A percentile compares a stretch with the other conserved stretches of the same genome.
phyloP scores from a whole-genome alignment of 441 rosid genomes.

The Bocquillonia castaneifolia region DNA sequence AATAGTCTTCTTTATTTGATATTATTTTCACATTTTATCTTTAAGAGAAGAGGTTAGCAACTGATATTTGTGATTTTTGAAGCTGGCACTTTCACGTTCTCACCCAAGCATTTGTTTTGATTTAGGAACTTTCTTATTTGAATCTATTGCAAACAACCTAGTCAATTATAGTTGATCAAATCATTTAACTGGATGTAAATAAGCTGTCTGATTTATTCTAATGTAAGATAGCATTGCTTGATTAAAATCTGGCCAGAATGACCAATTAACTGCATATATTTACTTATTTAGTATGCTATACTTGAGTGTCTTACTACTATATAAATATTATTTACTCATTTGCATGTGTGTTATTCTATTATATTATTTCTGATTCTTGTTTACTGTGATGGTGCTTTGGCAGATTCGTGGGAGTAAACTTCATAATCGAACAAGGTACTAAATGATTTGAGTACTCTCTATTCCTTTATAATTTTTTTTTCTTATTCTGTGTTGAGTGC shows the following conservation, averaged over 20 bases:
- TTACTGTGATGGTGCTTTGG: constrained; percentile 20
- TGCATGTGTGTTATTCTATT: background rate
- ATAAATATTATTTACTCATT: background rate
- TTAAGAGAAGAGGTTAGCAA: background rate
- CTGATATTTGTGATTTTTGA: constrained; percentile 12
- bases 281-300: background rate
- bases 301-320: background rate
- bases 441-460: constrained; percentile 20
- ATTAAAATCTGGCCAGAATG: background rate
- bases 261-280: background rate
- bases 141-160: no score
- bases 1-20: background rate
- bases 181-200: background rate
- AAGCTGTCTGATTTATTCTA: background rate
- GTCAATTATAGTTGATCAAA: background rate
- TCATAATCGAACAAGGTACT: constrained; percentile 87
- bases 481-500: background rate
- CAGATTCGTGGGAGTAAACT: constrained; percentile 97
- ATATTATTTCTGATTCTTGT: background rate
- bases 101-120: background rate
- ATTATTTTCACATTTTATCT: background rate
- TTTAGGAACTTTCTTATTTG: background rate
- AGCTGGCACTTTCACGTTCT: background rate
- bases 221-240: background rate
- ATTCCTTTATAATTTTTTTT: constrained; percentile 18